Evolutionary conservation across 192 early-diverging fungal species (phyloP).

Genomic region (Coemansia nantahalensis): DNA sequence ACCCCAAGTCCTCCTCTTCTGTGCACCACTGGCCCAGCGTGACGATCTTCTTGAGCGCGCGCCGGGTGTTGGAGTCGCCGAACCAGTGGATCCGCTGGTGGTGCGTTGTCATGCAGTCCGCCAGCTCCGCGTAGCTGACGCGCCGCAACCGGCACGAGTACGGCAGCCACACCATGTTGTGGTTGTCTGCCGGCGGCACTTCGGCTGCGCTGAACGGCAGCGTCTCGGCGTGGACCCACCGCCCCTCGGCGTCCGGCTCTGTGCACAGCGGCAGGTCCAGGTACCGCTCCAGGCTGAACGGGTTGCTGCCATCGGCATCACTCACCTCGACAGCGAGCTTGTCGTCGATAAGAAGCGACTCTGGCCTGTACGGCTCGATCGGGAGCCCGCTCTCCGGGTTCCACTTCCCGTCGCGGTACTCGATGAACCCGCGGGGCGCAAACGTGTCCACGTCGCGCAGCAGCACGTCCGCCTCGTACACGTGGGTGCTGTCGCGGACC

Average conservation of each 20-base stretch:
- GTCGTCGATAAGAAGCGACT: constrained; percentile 7
- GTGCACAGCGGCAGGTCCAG: constrained; percentile 48
- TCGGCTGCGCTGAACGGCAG: constrained; percentile 4
- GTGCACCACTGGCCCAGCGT: constrained; percentile 50
- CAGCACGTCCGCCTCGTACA: constrained; percentile 45
- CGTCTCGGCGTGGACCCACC: constrained; percentile 33
- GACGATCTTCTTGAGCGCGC: constrained; percentile 46
- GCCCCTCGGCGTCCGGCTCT: constrained; percentile 21
- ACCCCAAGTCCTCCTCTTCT: not conserved
- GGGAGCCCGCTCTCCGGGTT: constrained; percentile 41
- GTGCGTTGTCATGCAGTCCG: constrained; percentile 24
- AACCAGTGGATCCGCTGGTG: constrained; percentile 43
- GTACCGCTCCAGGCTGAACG: constrained; percentile 15
- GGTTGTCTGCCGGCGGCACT: constrained; percentile 15
- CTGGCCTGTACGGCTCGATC: constrained; percentile 16
- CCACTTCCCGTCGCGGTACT: constrained; percentile 42
- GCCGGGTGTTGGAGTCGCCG: constrained; percentile 55
- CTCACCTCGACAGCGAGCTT: not conserved
- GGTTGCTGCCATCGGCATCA: not conserved
- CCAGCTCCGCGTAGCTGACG: constrained; percentile 32
- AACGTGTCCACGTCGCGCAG: constrained; percentile 39
- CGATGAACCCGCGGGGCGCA: constrained; percentile 19
- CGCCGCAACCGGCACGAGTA: constrained; percentile 41
- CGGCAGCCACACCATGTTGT: constrained; percentile 49
- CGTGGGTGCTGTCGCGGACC: constrained; percentile 31